phyloP scores from a whole-genome alignment of 225 moss, liverwort and hornwort genomes.

The Physcomitrellopsis africana region DNA sequence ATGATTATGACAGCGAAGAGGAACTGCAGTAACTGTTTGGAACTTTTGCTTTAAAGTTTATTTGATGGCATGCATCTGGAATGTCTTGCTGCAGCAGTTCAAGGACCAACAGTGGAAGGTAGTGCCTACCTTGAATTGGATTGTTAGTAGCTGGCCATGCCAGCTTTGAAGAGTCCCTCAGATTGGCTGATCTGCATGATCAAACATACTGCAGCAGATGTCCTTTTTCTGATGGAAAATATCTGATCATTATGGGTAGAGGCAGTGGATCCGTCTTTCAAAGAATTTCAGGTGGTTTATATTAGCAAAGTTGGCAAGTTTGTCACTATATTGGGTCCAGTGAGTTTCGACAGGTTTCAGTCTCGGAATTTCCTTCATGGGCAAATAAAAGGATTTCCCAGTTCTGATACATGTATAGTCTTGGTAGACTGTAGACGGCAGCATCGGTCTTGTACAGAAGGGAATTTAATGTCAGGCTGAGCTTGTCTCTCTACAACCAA shows the following conservation, averaged over 20 bases:
- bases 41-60: neutral
- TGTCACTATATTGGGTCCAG: neutral
- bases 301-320: neutral
- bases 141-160: neutral
- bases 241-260: neutral
- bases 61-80: neutral
- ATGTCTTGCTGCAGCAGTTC: conserved; percentile 10
- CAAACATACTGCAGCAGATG: neutral
- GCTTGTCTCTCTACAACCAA: conserved; percentile 13
- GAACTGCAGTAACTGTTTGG: conserved; percentile 50
- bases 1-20: conserved; percentile 92
- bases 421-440: neutral
- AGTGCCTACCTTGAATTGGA: neutral
- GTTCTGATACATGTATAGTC: conserved; percentile 21
- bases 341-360: conserved; percentile 4
- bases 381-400: conserved; percentile 15
- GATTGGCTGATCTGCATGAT: conserved; percentile 21
- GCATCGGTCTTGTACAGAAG: conserved; percentile 36
- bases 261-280: neutral
- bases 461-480: conserved; percentile 2
- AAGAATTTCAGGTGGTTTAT: neutral
- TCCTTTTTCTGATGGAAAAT: conserved; percentile 7
- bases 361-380: neutral
- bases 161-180: neutral
- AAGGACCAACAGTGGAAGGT: conserved; percentile 2